phyloP scores from a whole-genome alignment of 805 yeast species.

The Jamesozyma piceae region DNA sequence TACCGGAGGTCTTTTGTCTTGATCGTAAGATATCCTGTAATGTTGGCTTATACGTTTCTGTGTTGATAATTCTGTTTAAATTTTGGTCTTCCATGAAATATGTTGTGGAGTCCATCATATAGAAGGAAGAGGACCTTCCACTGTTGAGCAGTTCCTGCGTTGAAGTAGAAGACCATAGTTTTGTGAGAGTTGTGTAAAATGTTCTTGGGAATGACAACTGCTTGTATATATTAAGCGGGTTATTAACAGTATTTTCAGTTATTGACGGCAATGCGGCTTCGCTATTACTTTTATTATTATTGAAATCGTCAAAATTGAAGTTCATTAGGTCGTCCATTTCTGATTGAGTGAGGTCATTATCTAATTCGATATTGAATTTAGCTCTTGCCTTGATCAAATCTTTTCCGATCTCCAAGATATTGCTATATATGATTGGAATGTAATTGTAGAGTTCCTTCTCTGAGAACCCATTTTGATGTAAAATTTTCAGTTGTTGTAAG shows the following conservation, averaged over 20 bases:
- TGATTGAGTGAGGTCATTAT: slow-evolving; percentile 7
- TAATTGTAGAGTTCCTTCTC: slow-evolving; percentile 60
- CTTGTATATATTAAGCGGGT: neutral
- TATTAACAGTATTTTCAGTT: neutral
- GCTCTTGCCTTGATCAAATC: slow-evolving; percentile 58
- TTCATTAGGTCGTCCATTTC: slow-evolving; percentile 10
- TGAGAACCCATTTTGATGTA: slow-evolving; percentile 29
- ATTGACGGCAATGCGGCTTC: neutral
- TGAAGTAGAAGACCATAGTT: slow-evolving; percentile 48
- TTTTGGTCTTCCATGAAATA: slow-evolving; percentile 54
- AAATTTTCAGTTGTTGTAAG: slow-evolving; percentile 34
- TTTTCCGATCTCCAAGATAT: slow-evolving; percentile 67
- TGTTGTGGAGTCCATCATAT: slow-evolving; percentile 75
- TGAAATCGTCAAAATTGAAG: slow-evolving; percentile 1
- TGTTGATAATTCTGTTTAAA: slow-evolving; percentile 43
- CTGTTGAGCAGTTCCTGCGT: slow-evolving; percentile 47
- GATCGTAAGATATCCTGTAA: slow-evolving; percentile 75
- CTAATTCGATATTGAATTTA: slow-evolving; percentile 35
- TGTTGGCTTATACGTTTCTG: slow-evolving; percentile 53
- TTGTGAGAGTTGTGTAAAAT: slow-evolving; percentile 40
- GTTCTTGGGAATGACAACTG: slow-evolving; percentile 33
- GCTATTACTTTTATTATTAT: neutral
- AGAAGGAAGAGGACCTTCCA: slow-evolving; percentile 58
- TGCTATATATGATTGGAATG: slow-evolving; percentile 69
- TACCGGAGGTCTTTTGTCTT: slow-evolving; percentile 87